Conservation (phyloP, 2,329 filamentous ascomycete genomes). For the Fusarium subglutinans region DNA sequence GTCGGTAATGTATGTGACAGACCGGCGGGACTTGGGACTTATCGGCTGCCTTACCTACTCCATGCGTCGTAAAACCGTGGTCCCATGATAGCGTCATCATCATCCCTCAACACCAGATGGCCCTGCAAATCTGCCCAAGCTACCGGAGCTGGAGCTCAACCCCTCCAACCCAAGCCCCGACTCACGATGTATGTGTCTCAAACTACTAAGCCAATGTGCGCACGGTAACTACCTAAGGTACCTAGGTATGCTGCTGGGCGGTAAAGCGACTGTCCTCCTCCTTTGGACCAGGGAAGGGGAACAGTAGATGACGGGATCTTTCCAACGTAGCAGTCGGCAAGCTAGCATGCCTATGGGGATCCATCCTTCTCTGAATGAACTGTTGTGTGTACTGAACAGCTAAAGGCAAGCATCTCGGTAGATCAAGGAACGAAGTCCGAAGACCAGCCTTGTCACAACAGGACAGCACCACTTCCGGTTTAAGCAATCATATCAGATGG, state of each 20-base stretch:
- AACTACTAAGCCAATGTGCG: slow-evolving; percentile 16
- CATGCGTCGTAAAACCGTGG: slow-evolving; percentile 32
- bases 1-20: not conserved
- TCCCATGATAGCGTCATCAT: slow-evolving; percentile 42
- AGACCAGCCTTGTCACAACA: slow-evolving; percentile 18
- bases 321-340: slow-evolving; percentile 23
- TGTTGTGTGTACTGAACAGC: slow-evolving; percentile 1
- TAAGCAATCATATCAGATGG: slow-evolving; percentile 13
- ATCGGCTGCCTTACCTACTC: not conserved
- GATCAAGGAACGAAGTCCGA: slow-evolving; percentile 3
- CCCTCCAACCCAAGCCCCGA: not conserved
- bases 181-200: slow-evolving; percentile 3
- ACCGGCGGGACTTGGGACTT: not conserved
- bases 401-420: slow-evolving; percentile 15
- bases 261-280: slow-evolving; percentile 17
- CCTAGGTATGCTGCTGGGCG: not conserved
- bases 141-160: slow-evolving; percentile 9
- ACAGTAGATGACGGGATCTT: slow-evolving; percentile 8
- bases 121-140: slow-evolving; percentile 30
- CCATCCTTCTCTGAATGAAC: slow-evolving; percentile 11
- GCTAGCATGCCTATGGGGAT: slow-evolving; percentile 10
- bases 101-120: slow-evolving; percentile 35
- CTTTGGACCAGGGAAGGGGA: slow-evolving; percentile 3
- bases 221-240: not conserved
- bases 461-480: slow-evolving; percentile 15